Evolutionary conservation across 1,139 yeast genomes (phyloP), one percentile per base, ranked within the genome.

Genomic region (Debaryomyces coudertii): DNA sequence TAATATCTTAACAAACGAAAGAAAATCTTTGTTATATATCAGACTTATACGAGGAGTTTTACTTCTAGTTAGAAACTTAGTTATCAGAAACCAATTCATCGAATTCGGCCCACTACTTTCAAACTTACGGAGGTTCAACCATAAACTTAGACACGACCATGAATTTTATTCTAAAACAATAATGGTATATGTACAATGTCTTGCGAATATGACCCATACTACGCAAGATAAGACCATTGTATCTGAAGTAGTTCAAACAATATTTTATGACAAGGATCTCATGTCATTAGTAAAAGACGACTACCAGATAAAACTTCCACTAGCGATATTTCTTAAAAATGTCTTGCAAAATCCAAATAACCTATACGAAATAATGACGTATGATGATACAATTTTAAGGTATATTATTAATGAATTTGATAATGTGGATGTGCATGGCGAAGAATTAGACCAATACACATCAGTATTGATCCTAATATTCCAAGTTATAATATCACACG

Each of bases 41-140:
- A 42, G 68, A 30, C 46, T 58, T 2, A 47, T 56, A 8, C 47
- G 68, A 36, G 68, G 67, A 2, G 43, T 52, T 1, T 47, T 63
- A 7, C 44, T 63, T 39, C 42, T 61, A 4, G 37, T 53, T 15
- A 40, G 68, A 28, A 63, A 61, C 46, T 42, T 61, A 16, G 56
- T 46, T 1, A 46, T 52, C 6, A 37, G 36, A n/a, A 23, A 46
- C 8, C 43, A 30, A 28, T 29, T 43, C 8, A 27, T 52, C 11
- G 52, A 48, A 11, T 24, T 48, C 3, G 44, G 49, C 12, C 36
- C 46, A 7, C 36, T 55, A 6, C 36, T 51, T 23, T 42, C 45
- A 11, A 51, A 54, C 27, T 48, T 48, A 36, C 37, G 38, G 34
- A 51, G 44, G 36, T 54, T 52, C 47, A 35, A 36, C 7, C 29